These are phyloP conservation scores for Eucalyptus sp. DNA, from an alignment of 345 rosid genomes.

Conservation along the genomic window DNA sequence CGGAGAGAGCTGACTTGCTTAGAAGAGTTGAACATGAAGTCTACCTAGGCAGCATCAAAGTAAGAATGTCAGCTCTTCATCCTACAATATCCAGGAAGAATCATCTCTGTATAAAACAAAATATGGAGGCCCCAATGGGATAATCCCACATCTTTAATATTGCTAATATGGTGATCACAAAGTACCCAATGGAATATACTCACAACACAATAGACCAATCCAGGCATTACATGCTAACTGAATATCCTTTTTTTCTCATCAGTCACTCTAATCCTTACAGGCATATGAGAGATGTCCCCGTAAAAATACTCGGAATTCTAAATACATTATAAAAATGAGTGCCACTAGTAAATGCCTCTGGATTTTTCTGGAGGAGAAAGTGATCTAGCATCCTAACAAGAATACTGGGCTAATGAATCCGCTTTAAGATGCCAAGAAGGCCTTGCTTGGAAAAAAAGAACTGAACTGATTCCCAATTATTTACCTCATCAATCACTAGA, in stretches of 20 bases:
- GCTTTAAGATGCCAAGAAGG: background rate
- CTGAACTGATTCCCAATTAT: background rate
- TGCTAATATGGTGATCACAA: background rate
- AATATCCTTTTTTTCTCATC: background rate
- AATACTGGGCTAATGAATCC: background rate
- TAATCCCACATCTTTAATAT: background rate
- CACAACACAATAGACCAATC: background rate
- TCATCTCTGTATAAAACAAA: background rate
- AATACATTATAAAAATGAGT: background rate
- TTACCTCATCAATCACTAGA: constrained; percentile 92
- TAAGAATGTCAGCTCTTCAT: background rate
- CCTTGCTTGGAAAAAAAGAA: background rate
- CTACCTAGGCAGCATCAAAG: constrained; percentile 43
- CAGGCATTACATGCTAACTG: background rate
- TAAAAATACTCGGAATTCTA: background rate
- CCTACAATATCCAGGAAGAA: background rate
- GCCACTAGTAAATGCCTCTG: background rate
- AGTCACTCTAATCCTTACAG: background rate
- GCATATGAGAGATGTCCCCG: background rate
- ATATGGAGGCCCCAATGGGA: background rate
- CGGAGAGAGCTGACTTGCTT: constrained; percentile 70
- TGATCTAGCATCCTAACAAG: background rate
- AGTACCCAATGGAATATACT: background rate
- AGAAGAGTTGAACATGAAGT: constrained; percentile 82
- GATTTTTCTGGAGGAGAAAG: background rate